These are phyloP conservation scores for Phascolomyces articulosus DNA, from an alignment of 371 early-diverging fungal species.

Conservation along the genomic window DNA sequence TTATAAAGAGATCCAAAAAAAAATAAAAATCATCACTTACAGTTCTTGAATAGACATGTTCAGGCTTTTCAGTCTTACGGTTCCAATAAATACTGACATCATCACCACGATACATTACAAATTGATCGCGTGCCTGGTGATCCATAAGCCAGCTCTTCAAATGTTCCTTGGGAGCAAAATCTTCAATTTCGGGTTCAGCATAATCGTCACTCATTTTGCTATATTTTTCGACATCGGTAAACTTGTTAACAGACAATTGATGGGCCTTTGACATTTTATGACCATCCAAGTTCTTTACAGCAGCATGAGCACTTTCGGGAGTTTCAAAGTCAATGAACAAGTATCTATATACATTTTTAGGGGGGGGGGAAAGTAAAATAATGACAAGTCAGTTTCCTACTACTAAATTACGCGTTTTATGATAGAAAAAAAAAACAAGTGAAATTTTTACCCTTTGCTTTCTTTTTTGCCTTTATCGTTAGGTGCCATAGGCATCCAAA, in stretches of 20 bases:
- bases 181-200: slow-evolving; percentile 67
- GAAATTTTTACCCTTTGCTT: slow-evolving; percentile 92
- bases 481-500: slow-evolving; percentile 87
- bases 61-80: slow-evolving; percentile 85
- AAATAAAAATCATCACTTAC: slow-evolving; percentile 36
- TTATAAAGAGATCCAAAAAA: too few species aligned
- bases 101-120: slow-evolving; percentile 83
- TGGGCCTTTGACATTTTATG: slow-evolving; percentile 85
- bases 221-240: slow-evolving; percentile 91
- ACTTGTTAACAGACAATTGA: slow-evolving; percentile 82
- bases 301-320: slow-evolving; percentile 81
- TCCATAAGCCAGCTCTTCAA: slow-evolving; percentile 91
- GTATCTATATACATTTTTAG: slow-evolving; percentile 57
- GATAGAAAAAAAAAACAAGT: too few species aligned
- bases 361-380: too few species aligned
- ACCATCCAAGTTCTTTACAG: slow-evolving; percentile 80
- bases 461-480: slow-evolving; percentile 69
- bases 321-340: slow-evolving; percentile 94
- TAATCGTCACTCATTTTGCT: slow-evolving; percentile 77
- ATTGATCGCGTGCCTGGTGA: slow-evolving; percentile 89
- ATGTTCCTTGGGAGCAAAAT: slow-evolving; percentile 84
- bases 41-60: slow-evolving; percentile 70
- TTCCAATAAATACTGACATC: slow-evolving; percentile 90
- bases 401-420: too few species aligned
- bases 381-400: too few species aligned